These are phyloP conservation scores for Grosmannia huntii DNA, from an alignment of 2,329 filamentous ascomycete genomes.

Conservation along the genomic window DNA sequence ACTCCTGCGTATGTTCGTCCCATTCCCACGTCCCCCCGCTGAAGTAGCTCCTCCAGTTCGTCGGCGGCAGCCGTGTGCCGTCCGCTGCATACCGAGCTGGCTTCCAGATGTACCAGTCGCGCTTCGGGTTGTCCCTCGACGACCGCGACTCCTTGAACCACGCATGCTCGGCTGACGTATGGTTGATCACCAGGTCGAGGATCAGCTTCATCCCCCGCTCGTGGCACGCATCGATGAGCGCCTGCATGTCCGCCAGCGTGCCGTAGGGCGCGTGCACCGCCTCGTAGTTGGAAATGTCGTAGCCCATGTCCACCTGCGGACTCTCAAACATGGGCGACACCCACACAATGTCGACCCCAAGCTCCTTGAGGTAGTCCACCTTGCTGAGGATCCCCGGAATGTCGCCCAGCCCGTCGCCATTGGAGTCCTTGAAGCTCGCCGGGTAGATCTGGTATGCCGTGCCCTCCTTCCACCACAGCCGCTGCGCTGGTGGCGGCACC, in stretches of 20 bases:
- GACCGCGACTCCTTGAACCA: conserved; percentile 59
- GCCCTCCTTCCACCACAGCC: conserved; percentile 13
- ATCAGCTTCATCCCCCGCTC: conserved; percentile 43
- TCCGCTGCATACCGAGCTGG: conserved; percentile 31
- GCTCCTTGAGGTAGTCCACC: conserved; percentile 48
- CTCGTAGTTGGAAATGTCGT: conserved; percentile 54
- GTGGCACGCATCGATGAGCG: conserved; percentile 46
- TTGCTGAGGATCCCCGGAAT: conserved; percentile 51
- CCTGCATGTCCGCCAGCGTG: conserved; percentile 50
- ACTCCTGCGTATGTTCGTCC: conserved; percentile 60
- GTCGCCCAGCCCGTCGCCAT: conserved; percentile 51
- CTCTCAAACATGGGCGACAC: conserved; percentile 37
- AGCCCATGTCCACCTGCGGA: conserved; percentile 46
- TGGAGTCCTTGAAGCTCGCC: conserved; percentile 44
- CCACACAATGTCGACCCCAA: conserved; percentile 53
- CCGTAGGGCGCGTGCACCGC: conserved; percentile 42
- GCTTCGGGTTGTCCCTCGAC: conserved; percentile 47
- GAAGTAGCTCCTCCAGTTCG: conserved; percentile 59
- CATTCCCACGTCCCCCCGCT: conserved; percentile 54
- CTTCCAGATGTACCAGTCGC: conserved; percentile 37
- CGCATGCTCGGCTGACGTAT: conserved; percentile 57
- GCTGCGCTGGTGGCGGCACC: neutral
- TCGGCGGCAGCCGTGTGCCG: conserved; percentile 55
- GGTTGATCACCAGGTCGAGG: conserved; percentile 66
- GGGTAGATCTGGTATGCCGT: conserved; percentile 31